Evolutionary conservation across 306 rosid genomes (phyloP).

Genomic region (Quercus agrifolia): DNA sequence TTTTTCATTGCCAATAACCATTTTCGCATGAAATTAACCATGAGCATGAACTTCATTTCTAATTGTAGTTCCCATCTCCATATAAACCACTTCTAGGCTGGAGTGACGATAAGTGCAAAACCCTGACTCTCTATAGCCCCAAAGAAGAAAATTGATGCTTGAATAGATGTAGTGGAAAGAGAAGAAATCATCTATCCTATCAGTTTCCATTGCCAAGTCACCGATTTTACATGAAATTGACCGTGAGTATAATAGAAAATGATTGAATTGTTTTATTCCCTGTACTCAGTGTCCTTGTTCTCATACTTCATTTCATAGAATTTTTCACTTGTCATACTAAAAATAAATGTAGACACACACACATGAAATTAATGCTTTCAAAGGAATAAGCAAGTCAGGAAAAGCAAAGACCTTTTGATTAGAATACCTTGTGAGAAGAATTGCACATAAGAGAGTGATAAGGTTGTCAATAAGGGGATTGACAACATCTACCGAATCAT

Average conservation of each 20-base stretch:
- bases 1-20: too few species aligned
- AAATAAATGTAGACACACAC: neutral
- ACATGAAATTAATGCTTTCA: constrained; percentile 66
- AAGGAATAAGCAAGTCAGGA: neutral
- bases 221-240: neutral
- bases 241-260: neutral
- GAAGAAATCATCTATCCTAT: neutral
- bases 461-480: constrained; percentile 81
- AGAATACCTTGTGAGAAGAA: constrained; percentile 88
- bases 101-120: too few species aligned
- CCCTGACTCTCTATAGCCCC: neutral
- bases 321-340: neutral
- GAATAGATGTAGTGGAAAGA: too few species aligned
- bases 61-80: too few species aligned
- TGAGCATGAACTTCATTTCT: too few species aligned
- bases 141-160: neutral
- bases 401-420: constrained; percentile 2
- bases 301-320: neutral
- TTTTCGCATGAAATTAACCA: too few species aligned
- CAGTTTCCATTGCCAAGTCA: neutral
- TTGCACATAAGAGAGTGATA: constrained; percentile 85
- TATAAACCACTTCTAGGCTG: too few species aligned
- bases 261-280: neutral
- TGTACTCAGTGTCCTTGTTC: neutral
- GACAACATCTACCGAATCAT: constrained; percentile 86